Evolutionary conservation across 768 basidiomycete species (phyloP).

Genomic region (Pisolithus marmoratus): DNA sequence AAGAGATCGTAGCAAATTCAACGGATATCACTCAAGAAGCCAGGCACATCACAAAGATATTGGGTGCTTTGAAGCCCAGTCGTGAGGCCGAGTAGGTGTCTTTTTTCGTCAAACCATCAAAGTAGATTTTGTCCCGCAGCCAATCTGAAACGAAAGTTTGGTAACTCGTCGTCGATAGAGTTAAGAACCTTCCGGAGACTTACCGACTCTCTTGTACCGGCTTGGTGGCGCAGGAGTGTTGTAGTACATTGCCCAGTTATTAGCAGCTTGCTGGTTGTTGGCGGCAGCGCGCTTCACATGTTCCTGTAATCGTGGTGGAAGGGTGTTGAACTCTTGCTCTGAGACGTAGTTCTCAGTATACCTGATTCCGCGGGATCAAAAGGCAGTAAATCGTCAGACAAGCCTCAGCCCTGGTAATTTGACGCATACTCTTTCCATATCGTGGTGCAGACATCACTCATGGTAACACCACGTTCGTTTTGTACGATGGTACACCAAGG

Average conservation of each 20-base stretch:
- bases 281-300: constrained; percentile 60
- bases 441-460: constrained; percentile 66
- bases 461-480: constrained; percentile 69
- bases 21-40: background rate
- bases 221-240: constrained; percentile 38
- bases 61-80: constrained; percentile 73
- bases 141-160: constrained; percentile 45
- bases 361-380: constrained; percentile 31
- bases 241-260: constrained; percentile 42
- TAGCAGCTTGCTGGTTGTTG: constrained; percentile 25
- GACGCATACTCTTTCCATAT: constrained; percentile 69
- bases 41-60: constrained; percentile 70
- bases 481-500: constrained; percentile 79
- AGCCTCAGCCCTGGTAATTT: background rate
- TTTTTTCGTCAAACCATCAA: constrained; percentile 57
- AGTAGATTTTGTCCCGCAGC: constrained; percentile 68
- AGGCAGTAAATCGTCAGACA: constrained; percentile 4
- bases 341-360: constrained; percentile 67
- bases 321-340: constrained; percentile 54
- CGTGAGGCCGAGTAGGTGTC: constrained; percentile 54
- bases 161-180: background rate
- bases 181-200: constrained; percentile 19
- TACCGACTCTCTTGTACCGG: constrained; percentile 59
- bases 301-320: constrained; percentile 64
- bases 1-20: background rate